A percentile compares a stretch with the other conserved stretches of the same genome.
phyloP scores from a whole-genome alignment of 495 filamentous ascomycete species.

The Halenospora varia region DNA sequence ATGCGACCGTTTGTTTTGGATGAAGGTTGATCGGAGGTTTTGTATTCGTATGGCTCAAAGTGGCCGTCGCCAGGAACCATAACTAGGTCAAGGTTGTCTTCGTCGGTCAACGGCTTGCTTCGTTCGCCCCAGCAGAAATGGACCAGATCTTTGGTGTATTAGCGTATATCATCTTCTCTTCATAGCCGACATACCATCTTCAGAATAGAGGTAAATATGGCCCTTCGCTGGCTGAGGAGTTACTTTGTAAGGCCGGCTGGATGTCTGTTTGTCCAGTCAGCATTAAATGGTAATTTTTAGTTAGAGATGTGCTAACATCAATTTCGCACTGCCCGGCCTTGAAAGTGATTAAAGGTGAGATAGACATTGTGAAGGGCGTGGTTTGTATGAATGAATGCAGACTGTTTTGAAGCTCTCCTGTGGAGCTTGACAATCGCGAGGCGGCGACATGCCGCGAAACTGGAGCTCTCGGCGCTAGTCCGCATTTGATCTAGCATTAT shows the following conservation, averaged over 20 bases:
- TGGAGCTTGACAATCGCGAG: constrained; percentile 7
- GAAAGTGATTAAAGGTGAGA: constrained; percentile 86
- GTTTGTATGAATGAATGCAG: constrained; percentile 2
- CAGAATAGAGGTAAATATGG: constrained; percentile 88
- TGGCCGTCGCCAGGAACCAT: constrained; percentile 87
- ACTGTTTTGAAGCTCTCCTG: constrained; percentile 18
- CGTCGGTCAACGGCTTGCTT: constrained; percentile 47
- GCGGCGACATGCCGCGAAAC: neutral
- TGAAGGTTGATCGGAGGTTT: constrained; percentile 41
- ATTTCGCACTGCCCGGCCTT: constrained; percentile 91
- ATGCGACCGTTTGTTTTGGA: constrained; percentile 82
- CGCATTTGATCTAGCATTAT: too few relatives aligned
- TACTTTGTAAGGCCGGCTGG: constrained; percentile 59
- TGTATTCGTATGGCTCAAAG: constrained; percentile 72
- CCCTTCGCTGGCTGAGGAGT: constrained; percentile 67
- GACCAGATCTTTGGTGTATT: constrained; percentile 58
- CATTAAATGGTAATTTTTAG: neutral
- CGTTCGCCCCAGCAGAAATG: constrained; percentile 93
- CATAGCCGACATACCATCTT: constrained; percentile 62
- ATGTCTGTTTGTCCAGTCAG: constrained; percentile 52
- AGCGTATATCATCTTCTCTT: constrained; percentile 10
- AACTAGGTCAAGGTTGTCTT: constrained; percentile 77
- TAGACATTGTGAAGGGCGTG: constrained; percentile 56
- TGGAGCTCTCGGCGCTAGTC: too few relatives aligned
- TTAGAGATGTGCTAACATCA: constrained; percentile 48